Evolutionary conservation across 257 asterid genomes (phyloP), one percentile per base, ranked within the genome.

Genomic region (Solanum acaule): DNA sequence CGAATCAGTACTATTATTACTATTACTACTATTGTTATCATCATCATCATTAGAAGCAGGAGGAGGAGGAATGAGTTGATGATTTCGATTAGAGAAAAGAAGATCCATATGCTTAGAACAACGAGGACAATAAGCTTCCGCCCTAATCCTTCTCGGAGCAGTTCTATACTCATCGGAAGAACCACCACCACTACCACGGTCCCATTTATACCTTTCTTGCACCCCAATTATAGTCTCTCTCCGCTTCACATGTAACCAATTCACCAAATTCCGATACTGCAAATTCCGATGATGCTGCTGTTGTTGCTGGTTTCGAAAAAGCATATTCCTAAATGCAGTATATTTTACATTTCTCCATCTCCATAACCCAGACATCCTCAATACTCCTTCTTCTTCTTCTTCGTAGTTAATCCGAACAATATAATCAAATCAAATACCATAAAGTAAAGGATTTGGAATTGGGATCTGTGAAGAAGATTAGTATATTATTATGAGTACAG

Each of bases 101-200:
- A 96, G 96, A 92, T 95, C 98, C 98, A 96, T 95, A 89, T 93
- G 98, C 92, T 93, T 95, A 78, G 98, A 94, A 89, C 99, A 96
- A 82, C 98, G 96, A 85, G 99, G 99, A 93, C 99, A 96, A 86
- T 96, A 94, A 15, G 96, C 95, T 92, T 96, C 99, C 81, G 97
- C 99, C 95, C 93, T 93, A 85, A 96, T 93, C 78, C 94, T 93
- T 88, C 99, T 92, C 8, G 92, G 90, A 38, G 52, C n/a, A 37
- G 76, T 44, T 31, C 84, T 44, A 77, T 34, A 86, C 31, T 92
- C 91, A 82, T 89, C 91, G 42, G 91, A 89, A 25, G 87, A 71
- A 71, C 88, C 90, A 25, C 65, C 63, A 52, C 88, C 90, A 25
- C 65, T 10, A 56, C 88, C 82, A 11, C 90, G 93, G 91, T 93